Conservation (phyloP, 2,329 filamentous ascomycete species). For the Ramularia endophylla region DNA sequence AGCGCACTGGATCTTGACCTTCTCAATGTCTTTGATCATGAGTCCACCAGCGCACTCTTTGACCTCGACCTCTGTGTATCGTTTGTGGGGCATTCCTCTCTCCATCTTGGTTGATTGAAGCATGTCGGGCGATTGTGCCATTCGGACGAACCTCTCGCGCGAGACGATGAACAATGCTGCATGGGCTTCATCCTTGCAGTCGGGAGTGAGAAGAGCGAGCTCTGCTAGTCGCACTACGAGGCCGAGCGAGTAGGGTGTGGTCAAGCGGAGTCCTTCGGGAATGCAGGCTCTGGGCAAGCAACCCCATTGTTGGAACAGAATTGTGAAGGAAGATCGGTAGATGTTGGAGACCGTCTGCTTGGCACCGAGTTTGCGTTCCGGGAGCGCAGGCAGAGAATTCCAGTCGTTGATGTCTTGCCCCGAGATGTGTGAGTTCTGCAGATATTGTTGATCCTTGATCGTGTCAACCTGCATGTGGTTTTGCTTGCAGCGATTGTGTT, state of each 20-base stretch:
- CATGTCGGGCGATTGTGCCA: neutral
- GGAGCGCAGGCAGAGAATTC: neutral
- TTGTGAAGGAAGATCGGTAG: neutral
- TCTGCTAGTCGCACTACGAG: neutral
- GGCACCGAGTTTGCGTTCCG: neutral
- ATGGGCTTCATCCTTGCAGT: neutral
- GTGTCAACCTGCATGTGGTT: too few relatives aligned
- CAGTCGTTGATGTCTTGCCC: neutral
- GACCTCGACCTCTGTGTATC: neutral
- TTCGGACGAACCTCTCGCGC: neutral
- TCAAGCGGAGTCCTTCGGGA: conserved; percentile 3
- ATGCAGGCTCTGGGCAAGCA: conserved; percentile 2
- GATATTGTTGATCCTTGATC: neutral
- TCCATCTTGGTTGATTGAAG: neutral
- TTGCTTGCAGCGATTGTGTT: too few relatives aligned
- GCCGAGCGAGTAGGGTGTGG: conserved; percentile 8
- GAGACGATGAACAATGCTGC: neutral
- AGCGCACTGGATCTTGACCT: neutral
- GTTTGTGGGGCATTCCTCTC: neutral
- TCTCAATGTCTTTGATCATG: neutral
- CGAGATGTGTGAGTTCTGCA: neutral
- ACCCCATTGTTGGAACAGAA: conserved; percentile 2
- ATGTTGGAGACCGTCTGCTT: neutral
- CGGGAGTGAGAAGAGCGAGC: neutral
- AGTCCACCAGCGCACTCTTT: neutral